Base-by-base conservation (phyloP, 148 eudicot genomes). In the Camellia sinensis region DNA sequence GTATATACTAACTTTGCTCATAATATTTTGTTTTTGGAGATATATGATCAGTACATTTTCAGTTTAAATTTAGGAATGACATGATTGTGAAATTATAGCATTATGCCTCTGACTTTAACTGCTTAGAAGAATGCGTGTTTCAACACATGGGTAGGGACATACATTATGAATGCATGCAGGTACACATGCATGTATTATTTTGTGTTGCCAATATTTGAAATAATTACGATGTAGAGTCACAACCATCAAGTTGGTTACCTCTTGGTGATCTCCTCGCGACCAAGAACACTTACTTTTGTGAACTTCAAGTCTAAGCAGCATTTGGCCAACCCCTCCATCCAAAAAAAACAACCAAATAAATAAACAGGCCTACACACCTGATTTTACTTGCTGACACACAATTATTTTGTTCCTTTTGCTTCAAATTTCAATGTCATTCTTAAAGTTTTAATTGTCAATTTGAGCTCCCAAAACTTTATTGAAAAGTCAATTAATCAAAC, bases 1-100 rank as follows among this genome's bases (percentile, higher is more conserved):
- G 99, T 95, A 86, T 21, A 7, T 21, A 66, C 7, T 14, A 41
- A 40, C 64, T 52, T 29, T 19, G 70, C 66, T 29, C 8, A 54
- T 79, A 19, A 6, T 67, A 10, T 44, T 29, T 29, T 6, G 2
- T 67, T 66, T 4, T 5, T 6, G 7, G 6, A 12, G 2, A 56
- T 6, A 40, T 57, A 72, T 59, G 29, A 9, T 37, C 50, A 17
- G 18, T 17, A 29, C 37, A 3, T 50, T 14, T 5, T 64, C 5
- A 50, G 50, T 65, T 4, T 22, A 63, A 45, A 12, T 6, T 22
- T 29, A 3, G 29, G 6, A 19, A 5, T 37, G n/a, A 9, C 18
- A 6, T 40, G 6, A 37, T 50, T 54, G 4, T 4, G 61, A 18
- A 5, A 65, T 19, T 77, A 14, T 29, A 7, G 29, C 43, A 8